Conservation (phyloP, 2,329 filamentous ascomycete genomes). For the Fusarium xylarioides region DNA sequence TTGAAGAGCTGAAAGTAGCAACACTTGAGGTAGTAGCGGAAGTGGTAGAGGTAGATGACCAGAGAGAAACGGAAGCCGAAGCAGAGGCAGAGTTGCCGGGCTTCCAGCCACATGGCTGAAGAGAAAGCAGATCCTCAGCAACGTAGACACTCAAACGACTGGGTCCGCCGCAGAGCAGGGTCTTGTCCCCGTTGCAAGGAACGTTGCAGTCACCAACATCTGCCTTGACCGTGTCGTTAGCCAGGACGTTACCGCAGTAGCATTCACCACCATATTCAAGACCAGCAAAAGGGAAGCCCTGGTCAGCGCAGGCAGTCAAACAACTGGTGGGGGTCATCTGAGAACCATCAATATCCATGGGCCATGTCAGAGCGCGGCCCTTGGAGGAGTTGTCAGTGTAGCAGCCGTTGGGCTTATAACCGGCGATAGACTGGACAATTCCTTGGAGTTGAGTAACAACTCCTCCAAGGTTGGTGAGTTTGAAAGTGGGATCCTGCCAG, state of each 20-base stretch:
- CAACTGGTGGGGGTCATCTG: constrained; percentile 56
- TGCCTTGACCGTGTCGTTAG: constrained; percentile 54
- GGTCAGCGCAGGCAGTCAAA: constrained; percentile 52
- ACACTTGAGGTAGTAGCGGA: constrained; percentile 1
- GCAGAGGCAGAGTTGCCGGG: constrained; percentile 30
- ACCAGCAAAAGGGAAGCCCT: constrained; percentile 59
- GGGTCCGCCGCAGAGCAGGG: constrained; percentile 55
- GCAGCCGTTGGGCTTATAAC: constrained; percentile 71
- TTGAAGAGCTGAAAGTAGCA: background rate
- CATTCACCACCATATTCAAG: constrained; percentile 59
- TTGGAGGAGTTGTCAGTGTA: constrained; percentile 57
- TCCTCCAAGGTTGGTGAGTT: constrained; percentile 46
- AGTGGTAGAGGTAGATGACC: constrained; percentile 19
- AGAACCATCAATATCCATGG: constrained; percentile 48
- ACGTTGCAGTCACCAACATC: constrained; percentile 56
- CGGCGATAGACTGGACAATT: constrained; percentile 48
- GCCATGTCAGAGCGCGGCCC: constrained; percentile 58
- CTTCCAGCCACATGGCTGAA: constrained; percentile 57
- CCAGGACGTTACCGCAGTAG: constrained; percentile 63
- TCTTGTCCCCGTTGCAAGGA: constrained; percentile 60
- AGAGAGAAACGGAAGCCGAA: constrained; percentile 2
- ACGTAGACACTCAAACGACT: constrained; percentile 56
- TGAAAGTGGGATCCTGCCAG: constrained; percentile 60
- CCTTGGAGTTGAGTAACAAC: constrained; percentile 51
- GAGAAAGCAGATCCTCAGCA: constrained; percentile 58